phyloP scores from a whole-genome alignment of 495 filamentous ascomycete species.

The Oidiodendron maius region DNA sequence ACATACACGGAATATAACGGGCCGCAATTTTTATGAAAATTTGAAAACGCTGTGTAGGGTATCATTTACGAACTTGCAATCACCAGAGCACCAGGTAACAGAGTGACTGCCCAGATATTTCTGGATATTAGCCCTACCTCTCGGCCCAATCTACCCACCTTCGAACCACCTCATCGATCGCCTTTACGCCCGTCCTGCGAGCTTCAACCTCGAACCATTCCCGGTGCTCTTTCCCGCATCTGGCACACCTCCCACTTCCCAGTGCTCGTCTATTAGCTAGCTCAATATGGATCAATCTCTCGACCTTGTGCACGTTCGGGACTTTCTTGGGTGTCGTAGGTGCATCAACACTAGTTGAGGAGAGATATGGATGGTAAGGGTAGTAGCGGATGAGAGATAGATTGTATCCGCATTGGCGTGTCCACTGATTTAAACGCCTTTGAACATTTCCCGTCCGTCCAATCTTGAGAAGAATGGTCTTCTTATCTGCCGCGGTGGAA shows the following conservation, averaged over 20 bases:
- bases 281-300: constrained; percentile 87
- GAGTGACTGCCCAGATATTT: neutral
- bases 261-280: constrained; percentile 61
- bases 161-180: constrained; percentile 78
- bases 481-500: constrained; percentile 14
- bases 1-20: too few relatives aligned
- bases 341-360: constrained; percentile 17
- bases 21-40: too few relatives aligned
- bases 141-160: constrained; percentile 84
- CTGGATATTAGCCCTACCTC: constrained; percentile 12
- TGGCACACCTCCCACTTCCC: constrained; percentile 52
- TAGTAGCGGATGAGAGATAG: constrained; percentile 86
- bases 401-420: constrained; percentile 83
- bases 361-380: constrained; percentile 65
- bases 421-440: constrained; percentile 86
- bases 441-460: constrained; percentile 89
- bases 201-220: constrained; percentile 97
- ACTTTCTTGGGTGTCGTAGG: constrained; percentile 56
- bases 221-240: constrained; percentile 81
- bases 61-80: too few relatives aligned
- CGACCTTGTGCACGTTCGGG: constrained; percentile 81
- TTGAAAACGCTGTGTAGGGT: too few relatives aligned
- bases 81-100: neutral
- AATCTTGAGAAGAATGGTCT: constrained; percentile 80
- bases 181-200: constrained; percentile 58